Percentiles rank a stretch among this genome's conserved stretches.
These are phyloP conservation scores for Penicillium daleae DNA, from an alignment of 495 filamentous ascomycete species.

Conservation along the genomic window DNA sequence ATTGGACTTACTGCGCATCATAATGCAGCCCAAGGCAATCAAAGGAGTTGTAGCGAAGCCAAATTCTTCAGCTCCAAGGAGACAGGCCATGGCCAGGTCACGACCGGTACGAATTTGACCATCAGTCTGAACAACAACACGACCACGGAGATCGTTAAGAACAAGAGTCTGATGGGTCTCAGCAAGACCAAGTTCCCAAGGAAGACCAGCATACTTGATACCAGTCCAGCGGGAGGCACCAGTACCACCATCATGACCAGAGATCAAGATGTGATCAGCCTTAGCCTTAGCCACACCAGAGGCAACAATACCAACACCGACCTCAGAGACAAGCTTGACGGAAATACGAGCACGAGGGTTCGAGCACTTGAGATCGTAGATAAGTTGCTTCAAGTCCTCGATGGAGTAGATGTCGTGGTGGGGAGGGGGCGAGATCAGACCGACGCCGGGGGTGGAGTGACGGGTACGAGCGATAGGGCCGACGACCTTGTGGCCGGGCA, in stretches of 20 bases:
- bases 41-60: slow-evolving; percentile 97
- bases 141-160: slow-evolving; percentile 93
- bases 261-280: slow-evolving; percentile 97
- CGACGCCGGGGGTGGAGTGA: slow-evolving; percentile 98
- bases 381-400: slow-evolving; percentile 97
- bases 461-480: slow-evolving; percentile 94
- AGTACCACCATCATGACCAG: slow-evolving; percentile 96
- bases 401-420: slow-evolving; percentile 99
- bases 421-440: slow-evolving; percentile 96
- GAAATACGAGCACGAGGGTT: slow-evolving; percentile 95
- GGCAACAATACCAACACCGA: slow-evolving; percentile 96
- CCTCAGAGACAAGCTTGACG: slow-evolving; percentile 98
- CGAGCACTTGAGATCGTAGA: slow-evolving; percentile 98
- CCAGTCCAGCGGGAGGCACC: slow-evolving; percentile 98
- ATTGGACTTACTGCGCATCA: too few relatives aligned
- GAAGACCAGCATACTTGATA: slow-evolving; percentile 98
- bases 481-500: slow-evolving; percentile 97
- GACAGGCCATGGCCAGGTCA: slow-evolving; percentile 93
- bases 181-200: slow-evolving; percentile 97
- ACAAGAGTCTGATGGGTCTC: slow-evolving; percentile 99
- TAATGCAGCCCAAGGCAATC: slow-evolving; percentile 97
- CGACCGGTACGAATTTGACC: slow-evolving; percentile 93
- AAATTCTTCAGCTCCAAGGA: slow-evolving; percentile 97
- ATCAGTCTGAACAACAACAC: slow-evolving; percentile 97
- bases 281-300: slow-evolving; percentile 99